These are phyloP conservation scores for Pecoramyces ruminantium DNA, from an alignment of 192 early-diverging fungal species.

Conservation along the genomic window DNA sequence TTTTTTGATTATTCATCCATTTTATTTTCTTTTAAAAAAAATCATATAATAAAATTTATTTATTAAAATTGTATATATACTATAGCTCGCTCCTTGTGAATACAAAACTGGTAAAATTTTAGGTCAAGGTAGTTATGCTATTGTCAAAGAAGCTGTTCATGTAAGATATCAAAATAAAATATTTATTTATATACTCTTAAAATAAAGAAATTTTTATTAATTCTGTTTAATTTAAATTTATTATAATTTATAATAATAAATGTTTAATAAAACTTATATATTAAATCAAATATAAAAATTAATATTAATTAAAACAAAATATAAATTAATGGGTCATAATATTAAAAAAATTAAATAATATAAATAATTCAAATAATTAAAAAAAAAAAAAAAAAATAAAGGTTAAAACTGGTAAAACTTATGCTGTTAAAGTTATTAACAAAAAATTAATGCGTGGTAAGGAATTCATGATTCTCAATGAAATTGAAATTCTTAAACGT, in stretches of 20 bases:
- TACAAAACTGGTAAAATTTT: slow-evolving; percentile 50
- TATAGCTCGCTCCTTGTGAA: slow-evolving; percentile 9
- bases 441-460: slow-evolving; percentile 66
- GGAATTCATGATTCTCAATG: slow-evolving; percentile 76
- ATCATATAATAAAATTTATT: not conserved
- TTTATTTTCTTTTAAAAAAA: no score
- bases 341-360: no score
- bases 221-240: no score
- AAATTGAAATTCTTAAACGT: slow-evolving; percentile 71
- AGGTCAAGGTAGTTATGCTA: slow-evolving; percentile 48
- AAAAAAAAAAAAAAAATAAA: not conserved
- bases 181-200: not conserved
- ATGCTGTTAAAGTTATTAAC: slow-evolving; percentile 84
- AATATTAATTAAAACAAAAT: no score
- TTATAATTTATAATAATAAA: no score
- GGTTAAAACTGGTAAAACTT: slow-evolving; percentile 56
- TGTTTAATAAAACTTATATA: no score
- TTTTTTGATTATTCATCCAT: no score
- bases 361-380: not conserved
- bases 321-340: no score
- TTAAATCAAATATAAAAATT: no score
- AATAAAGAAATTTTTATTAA: no score
- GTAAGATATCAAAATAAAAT: not conserved
- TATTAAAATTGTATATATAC: no score
- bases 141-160: slow-evolving; percentile 21